Conservation (phyloP, 768 basidiomycete genomes). For the Amanita polypyramis region DNA sequence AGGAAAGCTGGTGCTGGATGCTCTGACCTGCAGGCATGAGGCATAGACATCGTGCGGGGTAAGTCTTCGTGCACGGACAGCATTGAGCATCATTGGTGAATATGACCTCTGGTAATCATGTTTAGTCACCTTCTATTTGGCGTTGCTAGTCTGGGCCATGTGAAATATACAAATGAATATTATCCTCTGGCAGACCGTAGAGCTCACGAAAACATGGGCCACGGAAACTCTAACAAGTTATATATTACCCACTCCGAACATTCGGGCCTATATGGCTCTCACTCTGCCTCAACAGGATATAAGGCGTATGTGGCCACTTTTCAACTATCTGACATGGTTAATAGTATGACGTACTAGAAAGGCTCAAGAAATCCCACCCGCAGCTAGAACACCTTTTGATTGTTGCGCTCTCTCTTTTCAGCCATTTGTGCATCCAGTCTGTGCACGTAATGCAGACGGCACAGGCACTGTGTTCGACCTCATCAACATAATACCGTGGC, state of each 20-base stretch:
- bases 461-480: constrained; percentile 80
- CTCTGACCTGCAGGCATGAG: constrained; percentile 19
- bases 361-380: constrained; percentile 54
- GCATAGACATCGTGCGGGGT: constrained; percentile 33
- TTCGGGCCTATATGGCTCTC: constrained; percentile 68
- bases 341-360: constrained; percentile 34
- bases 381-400: constrained; percentile 70
- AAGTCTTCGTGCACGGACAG: constrained; percentile 16
- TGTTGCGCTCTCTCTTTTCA: constrained; percentile 89
- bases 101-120: not conserved
- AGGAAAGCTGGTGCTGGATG: constrained; percentile 3
- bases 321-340: constrained; percentile 5
- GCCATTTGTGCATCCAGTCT: constrained; percentile 82
- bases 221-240: constrained; percentile 79
- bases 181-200: not conserved
- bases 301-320: constrained; percentile 39
- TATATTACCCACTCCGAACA: constrained; percentile 90
- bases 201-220: constrained; percentile 46
- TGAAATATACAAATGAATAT: not conserved
- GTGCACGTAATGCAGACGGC: constrained; percentile 73
- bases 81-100: constrained; percentile 5
- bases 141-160: not conserved
- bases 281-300: constrained; percentile 69
- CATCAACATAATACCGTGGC: constrained; percentile 89
- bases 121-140: not conserved